A percentile compares a stretch with the other conserved stretches of the same genome.
phyloP scores from a whole-genome alignment of 2,329 filamentous ascomycete genomes.

The Didymella arachidicola region DNA sequence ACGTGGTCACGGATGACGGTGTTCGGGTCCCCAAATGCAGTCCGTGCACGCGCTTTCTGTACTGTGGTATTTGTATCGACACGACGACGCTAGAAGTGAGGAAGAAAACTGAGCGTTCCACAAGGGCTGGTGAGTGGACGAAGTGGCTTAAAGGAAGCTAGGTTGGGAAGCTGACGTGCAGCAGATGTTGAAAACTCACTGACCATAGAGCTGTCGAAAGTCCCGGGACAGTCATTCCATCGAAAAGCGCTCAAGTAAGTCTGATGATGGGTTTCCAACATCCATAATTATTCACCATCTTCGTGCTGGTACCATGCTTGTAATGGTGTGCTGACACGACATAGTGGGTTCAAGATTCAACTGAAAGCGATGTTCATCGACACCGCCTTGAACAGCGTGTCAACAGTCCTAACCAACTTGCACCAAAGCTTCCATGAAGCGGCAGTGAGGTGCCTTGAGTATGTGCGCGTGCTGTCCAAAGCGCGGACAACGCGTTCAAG shows the following conservation, averaged over 20 bases:
- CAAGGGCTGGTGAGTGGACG: slow-evolving; percentile 55
- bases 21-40: slow-evolving; percentile 44
- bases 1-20: slow-evolving; percentile 65
- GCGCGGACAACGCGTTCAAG: slow-evolving; percentile 63
- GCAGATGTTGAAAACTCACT: slow-evolving; percentile 71
- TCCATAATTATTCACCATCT: not conserved
- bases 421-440: slow-evolving; percentile 78
- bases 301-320: not conserved
- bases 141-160: not conserved
- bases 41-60: slow-evolving; percentile 73
- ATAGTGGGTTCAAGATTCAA: slow-evolving; percentile 78
- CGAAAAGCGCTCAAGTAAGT: slow-evolving; percentile 75
- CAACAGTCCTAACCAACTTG: slow-evolving; percentile 76
- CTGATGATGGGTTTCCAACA: not conserved
- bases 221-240: slow-evolving; percentile 79
- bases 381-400: slow-evolving; percentile 74
- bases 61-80: slow-evolving; percentile 84
- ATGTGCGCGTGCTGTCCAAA: slow-evolving; percentile 66
- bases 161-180: slow-evolving; percentile 22
- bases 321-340: slow-evolving; percentile 21
- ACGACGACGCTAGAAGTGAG: slow-evolving; percentile 75
- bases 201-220: slow-evolving; percentile 77
- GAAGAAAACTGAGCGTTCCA: slow-evolving; percentile 68
- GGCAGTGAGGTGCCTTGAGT: slow-evolving; percentile 74
- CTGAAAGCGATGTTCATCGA: slow-evolving; percentile 86